Percentiles rank a stretch among this genome's conserved stretches.
These are phyloP conservation scores for Cystobasidium pallidum DNA, from an alignment of 1,284 basidiomycete genomes.

Conservation along the genomic window DNA sequence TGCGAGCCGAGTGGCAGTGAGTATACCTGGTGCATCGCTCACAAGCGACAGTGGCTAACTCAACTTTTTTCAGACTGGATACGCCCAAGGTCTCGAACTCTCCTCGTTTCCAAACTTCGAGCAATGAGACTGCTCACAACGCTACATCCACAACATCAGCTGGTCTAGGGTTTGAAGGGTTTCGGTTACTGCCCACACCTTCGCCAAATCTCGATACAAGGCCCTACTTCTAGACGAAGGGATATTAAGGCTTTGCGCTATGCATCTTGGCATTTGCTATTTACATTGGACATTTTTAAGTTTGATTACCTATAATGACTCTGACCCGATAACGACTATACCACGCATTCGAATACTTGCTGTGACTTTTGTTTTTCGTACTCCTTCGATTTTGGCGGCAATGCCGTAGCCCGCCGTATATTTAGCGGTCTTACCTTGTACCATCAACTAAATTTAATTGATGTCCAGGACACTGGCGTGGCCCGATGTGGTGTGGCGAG, in stretches of 20 bases:
- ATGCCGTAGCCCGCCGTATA: no score
- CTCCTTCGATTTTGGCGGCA: no score
- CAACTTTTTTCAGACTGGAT: conserved; percentile 12
- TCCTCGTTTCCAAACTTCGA: conserved; percentile 26
- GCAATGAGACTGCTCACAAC: conserved; percentile 21
- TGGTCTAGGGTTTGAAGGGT: conserved; percentile 29
- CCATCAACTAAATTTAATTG: not conserved
- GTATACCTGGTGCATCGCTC: conserved; percentile 1
- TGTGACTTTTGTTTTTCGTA: no score
- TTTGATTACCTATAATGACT: no score
- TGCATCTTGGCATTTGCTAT: no score
- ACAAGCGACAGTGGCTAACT: not conserved
- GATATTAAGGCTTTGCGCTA: no score
- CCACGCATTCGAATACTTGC: no score
- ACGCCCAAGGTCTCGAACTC: conserved; percentile 39
- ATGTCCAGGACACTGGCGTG: not conserved
- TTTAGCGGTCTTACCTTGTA: no score
- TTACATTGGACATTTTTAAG: no score
- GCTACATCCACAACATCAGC: conserved; percentile 8
- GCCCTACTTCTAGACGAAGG: conserved; percentile 33
- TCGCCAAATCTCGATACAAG: conserved; percentile 31
- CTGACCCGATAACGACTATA: no score
- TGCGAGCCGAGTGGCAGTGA: conserved; percentile 71
- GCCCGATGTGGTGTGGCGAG: not conserved
- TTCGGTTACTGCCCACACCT: conserved; percentile 32